A percentile compares a stretch with the other conserved stretches of the same genome.
phyloP scores from a whole-genome alignment of 495 filamentous ascomycete genomes.

The Penicillium mononematosum region DNA sequence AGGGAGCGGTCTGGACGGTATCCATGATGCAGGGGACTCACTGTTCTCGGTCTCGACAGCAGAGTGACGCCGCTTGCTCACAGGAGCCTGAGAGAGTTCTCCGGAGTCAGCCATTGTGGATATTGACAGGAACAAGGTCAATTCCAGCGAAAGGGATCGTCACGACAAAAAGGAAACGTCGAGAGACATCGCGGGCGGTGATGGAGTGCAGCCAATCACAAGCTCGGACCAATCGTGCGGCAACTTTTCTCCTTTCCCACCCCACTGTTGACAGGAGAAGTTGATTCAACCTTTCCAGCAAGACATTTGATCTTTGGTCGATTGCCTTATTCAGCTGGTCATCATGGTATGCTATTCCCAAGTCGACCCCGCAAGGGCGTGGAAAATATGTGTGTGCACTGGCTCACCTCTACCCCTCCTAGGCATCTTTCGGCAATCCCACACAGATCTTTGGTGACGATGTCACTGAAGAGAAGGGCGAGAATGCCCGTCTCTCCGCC shows the following conservation, averaged over 20 bases:
- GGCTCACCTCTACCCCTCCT: constrained; percentile 11
- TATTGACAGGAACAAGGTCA: neutral
- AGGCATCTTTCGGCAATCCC: constrained; percentile 69
- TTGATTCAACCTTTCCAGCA: constrained; percentile 23
- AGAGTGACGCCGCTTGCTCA: constrained; percentile 40
- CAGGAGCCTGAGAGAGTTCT: constrained; percentile 19
- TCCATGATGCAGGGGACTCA: constrained; percentile 18
- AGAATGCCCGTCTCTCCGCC: constrained; percentile 95
- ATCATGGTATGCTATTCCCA: constrained; percentile 34
- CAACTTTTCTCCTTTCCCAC: constrained; percentile 42
- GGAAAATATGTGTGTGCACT: neutral
- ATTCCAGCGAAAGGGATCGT: constrained; percentile 1
- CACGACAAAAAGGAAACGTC: constrained; percentile 14
- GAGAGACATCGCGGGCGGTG: constrained; percentile 33
- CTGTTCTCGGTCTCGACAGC: constrained; percentile 39
- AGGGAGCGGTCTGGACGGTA: constrained; percentile 7
- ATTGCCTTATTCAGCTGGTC: constrained; percentile 27
- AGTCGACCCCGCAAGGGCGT: neutral
- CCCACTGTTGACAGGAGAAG: constrained; percentile 32
- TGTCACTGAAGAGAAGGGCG: constrained; percentile 95
- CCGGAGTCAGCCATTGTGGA: constrained; percentile 33
- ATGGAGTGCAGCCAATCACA: constrained; percentile 21
- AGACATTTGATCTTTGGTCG: constrained; percentile 27
- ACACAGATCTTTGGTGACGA: constrained; percentile 99
- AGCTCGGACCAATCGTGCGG: constrained; percentile 39